Evolutionary conservation across 257 asterid genomes (phyloP).

Genomic region (Paulownia fortunei): DNA sequence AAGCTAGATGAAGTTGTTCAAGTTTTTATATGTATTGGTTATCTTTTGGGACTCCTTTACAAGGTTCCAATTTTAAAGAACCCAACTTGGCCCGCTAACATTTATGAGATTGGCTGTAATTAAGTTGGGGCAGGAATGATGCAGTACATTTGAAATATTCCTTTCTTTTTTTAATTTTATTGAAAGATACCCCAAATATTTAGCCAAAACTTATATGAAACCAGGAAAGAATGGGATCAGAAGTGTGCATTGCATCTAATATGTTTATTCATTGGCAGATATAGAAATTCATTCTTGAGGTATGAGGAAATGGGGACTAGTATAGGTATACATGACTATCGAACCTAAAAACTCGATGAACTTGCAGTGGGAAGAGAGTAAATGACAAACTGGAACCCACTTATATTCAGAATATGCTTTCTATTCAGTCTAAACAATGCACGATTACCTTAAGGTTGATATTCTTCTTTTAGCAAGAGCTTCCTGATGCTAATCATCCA

Average conservation of each 20-base stretch:
- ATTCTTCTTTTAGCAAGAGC: conserved; percentile 1
- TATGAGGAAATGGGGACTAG: conserved; percentile 2
- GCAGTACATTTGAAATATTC: not conserved
- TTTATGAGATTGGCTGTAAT: not conserved
- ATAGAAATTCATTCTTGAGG: not conserved
- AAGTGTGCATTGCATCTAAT: not conserved
- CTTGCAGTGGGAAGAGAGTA: not conserved
- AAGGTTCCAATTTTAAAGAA: not conserved
- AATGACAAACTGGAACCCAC: not conserved
- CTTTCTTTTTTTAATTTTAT: not conserved
- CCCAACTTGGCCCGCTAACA: not conserved
- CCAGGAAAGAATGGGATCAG: not conserved
- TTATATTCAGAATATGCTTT: not conserved
- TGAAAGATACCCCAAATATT: not conserved
- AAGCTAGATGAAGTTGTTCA: not conserved
- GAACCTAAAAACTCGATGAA: not conserved
- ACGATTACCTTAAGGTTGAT: not conserved
- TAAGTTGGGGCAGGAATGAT: not conserved
- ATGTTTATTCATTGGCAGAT: not conserved
- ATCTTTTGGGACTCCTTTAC: not conserved
- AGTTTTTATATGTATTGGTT: not conserved
- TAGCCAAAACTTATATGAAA: not conserved
- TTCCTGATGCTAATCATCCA: not conserved
- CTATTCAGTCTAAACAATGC: not conserved
- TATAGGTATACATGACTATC: not conserved